Base-by-base conservation (phyloP, 768 basidiomycete genomes). In the Hebeloma cylindrosporum region DNA sequence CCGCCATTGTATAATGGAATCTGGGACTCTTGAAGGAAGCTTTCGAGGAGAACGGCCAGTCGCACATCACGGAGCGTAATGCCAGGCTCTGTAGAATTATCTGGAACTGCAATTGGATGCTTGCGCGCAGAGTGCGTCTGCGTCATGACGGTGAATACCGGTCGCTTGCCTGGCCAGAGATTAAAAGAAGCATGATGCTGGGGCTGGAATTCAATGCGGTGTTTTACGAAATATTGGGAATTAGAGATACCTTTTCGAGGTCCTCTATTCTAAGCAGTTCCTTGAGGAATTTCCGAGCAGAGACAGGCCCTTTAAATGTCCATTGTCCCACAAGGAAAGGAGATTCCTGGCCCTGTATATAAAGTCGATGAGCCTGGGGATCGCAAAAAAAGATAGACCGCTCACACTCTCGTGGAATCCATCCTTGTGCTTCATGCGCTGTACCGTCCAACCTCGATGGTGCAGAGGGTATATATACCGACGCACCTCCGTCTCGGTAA, bases 61-160 rank as follows among this genome's bases (percentile, higher is more conserved):
- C 78, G 74, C 23, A 79, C 43, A 49, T 82, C 80, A 22, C 74
- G 74, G 4, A 62, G 54, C 0, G 80, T 80, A 32, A 80, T 68
- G 9, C 77, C 73, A 0, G 76, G 66, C 28, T 38, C 38, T 1
- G 41, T 55, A 4, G 27, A 26, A 27, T 48, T 31, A 4, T 29
- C 28, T 7, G 27, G n/a, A 4, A 39, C 49, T 7, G 35, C 9
- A 10, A 18, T 22, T 7, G 8, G 7, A 35, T 9, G 25, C 16
- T 42, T 45, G 18, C 50, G 37, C 4, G 62, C 60, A 10, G 53
- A 56, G 47, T 67, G 59, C 0, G 67, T 68, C 20, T 53, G 53
- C 6, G 57, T 49, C 8, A 44, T 37, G 21, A 66, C 4, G 8
- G 41, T 43, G 2, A 66, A 40, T 1, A 38, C 36, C 11, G 56